Conservation (phyloP, 805 yeast species). For the Candida xiaguanensis region DNA sequence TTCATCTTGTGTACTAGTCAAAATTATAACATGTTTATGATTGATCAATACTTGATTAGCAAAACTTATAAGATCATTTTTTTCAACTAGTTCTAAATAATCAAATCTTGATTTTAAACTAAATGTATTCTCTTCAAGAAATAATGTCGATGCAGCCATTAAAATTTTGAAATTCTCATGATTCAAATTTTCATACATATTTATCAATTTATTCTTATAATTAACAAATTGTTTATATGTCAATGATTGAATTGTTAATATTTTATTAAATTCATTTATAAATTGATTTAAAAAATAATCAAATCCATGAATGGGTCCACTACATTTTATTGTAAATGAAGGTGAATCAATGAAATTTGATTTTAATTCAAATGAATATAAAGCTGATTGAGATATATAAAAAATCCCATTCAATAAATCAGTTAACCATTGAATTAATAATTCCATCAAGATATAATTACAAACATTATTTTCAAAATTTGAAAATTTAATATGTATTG, state of each 20-base stretch:
- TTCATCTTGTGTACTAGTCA: slow-evolving; percentile 24
- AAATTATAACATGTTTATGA: slow-evolving; percentile 33
- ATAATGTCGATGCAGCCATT: slow-evolving; percentile 42
- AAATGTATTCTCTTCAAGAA: slow-evolving; percentile 57
- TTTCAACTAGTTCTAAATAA: slow-evolving; percentile 49
- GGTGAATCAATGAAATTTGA: slow-evolving; percentile 55
- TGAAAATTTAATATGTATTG: slow-evolving; percentile 43
- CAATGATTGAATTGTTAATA: slow-evolving; percentile 13
- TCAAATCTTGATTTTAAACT: slow-evolving; percentile 51
- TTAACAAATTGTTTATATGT: slow-evolving; percentile 34
- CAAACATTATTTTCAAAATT: slow-evolving; percentile 27
- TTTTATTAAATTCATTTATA: slow-evolving; percentile 22
- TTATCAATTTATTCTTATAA: slow-evolving; percentile 46
- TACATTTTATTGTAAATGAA: slow-evolving; percentile 47
- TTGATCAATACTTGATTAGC: slow-evolving; percentile 21
- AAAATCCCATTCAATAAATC: slow-evolving; percentile 34
- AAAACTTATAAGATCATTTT: slow-evolving; percentile 28
- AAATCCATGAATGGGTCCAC: slow-evolving; percentile 49
- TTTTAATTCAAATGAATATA: slow-evolving; percentile 53
- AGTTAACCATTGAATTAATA: slow-evolving; percentile 48
- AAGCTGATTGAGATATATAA: slow-evolving; percentile 53
- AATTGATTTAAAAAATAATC: slow-evolving; percentile 29
- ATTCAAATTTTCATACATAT: slow-evolving; percentile 42
- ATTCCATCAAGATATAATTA: slow-evolving; percentile 48
- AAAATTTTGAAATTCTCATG: slow-evolving; percentile 19